A percentile compares a stretch with the other conserved stretches of the same genome.
phyloP scores from a whole-genome alignment of 1,284 basidiomycete species.

The Vanrija pseudolonga region DNA sequence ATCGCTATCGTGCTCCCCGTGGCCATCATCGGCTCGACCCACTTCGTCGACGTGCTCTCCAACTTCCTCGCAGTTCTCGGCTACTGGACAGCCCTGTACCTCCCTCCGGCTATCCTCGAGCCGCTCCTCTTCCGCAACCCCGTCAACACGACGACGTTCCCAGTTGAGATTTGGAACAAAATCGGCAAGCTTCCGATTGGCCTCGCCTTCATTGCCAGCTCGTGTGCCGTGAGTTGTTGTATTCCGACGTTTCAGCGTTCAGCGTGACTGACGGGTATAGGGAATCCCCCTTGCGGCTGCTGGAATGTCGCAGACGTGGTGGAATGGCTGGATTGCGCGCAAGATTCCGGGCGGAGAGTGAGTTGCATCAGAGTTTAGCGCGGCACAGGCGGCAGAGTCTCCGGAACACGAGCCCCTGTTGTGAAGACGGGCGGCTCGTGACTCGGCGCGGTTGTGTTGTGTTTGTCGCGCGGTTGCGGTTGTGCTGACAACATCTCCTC shows the following conservation, averaged over 20 bases:
- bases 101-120: constrained; percentile 43
- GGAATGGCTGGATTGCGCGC: constrained; percentile 47
- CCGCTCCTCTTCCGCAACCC: constrained; percentile 45
- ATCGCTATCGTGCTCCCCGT: constrained; percentile 63
- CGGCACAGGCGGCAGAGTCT: too few relatives aligned
- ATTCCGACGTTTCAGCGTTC: not conserved
- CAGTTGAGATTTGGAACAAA: constrained; percentile 41
- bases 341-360: constrained; percentile 40
- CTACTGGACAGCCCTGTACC: constrained; percentile 48
- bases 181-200: constrained; percentile 42
- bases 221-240: constrained; percentile 30
- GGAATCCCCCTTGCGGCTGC: constrained; percentile 42
- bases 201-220: constrained; percentile 32
- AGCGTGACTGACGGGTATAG: constrained; percentile 14
- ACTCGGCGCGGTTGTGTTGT: too few relatives aligned
- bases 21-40: constrained; percentile 37
- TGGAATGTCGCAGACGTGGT: constrained; percentile 48
- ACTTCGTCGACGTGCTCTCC: constrained; percentile 41
- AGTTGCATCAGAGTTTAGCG: constrained; percentile 14
- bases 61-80: constrained; percentile 48
- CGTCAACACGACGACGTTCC: constrained; percentile 35
- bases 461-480: too few relatives aligned
- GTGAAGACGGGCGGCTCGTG: too few relatives aligned
- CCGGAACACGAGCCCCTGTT: too few relatives aligned
- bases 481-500: not conserved